A percentile compares a stretch with the other conserved stretches of the same genome.
These are phyloP conservation scores for Tranzscheliella williamsii DNA, from an alignment of 1,284 basidiomycete genomes.

Conservation along the genomic window DNA sequence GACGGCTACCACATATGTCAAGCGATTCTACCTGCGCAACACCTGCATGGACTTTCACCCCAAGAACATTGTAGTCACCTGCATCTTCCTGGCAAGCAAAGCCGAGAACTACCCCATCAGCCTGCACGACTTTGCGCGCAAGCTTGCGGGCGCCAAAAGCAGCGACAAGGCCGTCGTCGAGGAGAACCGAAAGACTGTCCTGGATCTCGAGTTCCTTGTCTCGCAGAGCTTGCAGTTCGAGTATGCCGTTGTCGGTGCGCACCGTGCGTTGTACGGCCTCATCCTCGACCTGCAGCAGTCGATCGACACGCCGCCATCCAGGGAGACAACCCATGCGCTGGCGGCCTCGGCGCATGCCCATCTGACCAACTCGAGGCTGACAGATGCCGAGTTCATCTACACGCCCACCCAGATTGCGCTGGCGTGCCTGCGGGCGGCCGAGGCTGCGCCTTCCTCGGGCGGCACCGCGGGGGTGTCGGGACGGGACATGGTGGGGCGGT, in stretches of 20 bases:
- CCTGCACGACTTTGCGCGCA: conserved; percentile 74
- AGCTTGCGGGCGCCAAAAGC: conserved; percentile 57
- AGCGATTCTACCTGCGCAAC: conserved; percentile 95
- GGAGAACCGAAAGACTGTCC: conserved; percentile 73
- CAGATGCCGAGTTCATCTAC: conserved; percentile 88
- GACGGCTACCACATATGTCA: conserved; percentile 87
- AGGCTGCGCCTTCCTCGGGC: no score
- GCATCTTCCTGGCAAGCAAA: conserved; percentile 92
- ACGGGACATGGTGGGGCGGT: conserved; percentile 69
- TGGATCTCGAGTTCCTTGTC: conserved; percentile 91
- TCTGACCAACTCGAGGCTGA: conserved; percentile 70
- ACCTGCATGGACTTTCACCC: conserved; percentile 99
- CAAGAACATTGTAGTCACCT: conserved; percentile 87
- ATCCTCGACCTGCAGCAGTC: conserved; percentile 83
- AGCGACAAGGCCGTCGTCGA: conserved; percentile 74
- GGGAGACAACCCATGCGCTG: conserved; percentile 26
- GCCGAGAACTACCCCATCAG: conserved; percentile 91
- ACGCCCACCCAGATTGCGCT: conserved; percentile 91
- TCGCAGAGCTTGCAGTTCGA: conserved; percentile 91
- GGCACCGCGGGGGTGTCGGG: background rate
- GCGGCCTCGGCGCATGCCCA: conserved; percentile 23
- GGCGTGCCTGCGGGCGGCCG: conserved; percentile 67
- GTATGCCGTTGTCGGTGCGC: conserved; percentile 87
- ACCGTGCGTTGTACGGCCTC: conserved; percentile 85
- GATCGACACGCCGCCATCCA: conserved; percentile 35